These are phyloP conservation scores for Mucor piriformis DNA, from an alignment of 371 early-diverging fungal species.

Conservation along the genomic window DNA sequence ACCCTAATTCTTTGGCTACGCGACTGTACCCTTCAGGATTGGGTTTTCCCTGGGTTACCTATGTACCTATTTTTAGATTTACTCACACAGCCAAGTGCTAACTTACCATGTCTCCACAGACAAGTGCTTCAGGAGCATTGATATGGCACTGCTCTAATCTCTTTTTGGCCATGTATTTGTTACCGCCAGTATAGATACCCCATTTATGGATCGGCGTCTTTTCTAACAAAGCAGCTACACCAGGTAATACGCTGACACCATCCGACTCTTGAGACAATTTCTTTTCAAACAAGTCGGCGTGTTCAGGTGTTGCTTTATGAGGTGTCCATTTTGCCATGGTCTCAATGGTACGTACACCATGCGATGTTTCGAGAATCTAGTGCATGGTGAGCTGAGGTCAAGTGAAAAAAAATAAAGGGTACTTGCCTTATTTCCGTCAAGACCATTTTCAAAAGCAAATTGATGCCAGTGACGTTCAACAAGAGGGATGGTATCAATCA, in stretches of 20 bases:
- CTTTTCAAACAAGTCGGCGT: constrained; percentile 16
- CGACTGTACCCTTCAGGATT: constrained; percentile 63
- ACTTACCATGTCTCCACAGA: constrained; percentile 45
- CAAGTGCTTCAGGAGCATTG: constrained; percentile 25
- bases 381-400: background rate
- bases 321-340: constrained; percentile 31
- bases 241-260: constrained; percentile 30
- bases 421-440: constrained; percentile 44
- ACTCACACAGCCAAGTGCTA: background rate
- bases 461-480: constrained; percentile 45
- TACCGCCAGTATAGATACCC: constrained; percentile 43
- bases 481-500: constrained; percentile 47
- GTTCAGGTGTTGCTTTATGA: constrained; percentile 20
- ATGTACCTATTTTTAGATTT: background rate
- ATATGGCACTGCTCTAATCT: constrained; percentile 39
- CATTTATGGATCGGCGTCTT: constrained; percentile 31
- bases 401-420: background rate
- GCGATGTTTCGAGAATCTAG: constrained; percentile 38
- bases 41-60: constrained; percentile 61
- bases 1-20: constrained; percentile 46
- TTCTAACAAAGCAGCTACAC: constrained; percentile 33
- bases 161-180: constrained; percentile 39
- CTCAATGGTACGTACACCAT: constrained; percentile 49
- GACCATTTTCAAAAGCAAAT: constrained; percentile 41
- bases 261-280: constrained; percentile 19